Evolutionary conservation across 176 grass and related monocot genomes (phyloP).

Genomic region (Oryza meridionalis): DNA sequence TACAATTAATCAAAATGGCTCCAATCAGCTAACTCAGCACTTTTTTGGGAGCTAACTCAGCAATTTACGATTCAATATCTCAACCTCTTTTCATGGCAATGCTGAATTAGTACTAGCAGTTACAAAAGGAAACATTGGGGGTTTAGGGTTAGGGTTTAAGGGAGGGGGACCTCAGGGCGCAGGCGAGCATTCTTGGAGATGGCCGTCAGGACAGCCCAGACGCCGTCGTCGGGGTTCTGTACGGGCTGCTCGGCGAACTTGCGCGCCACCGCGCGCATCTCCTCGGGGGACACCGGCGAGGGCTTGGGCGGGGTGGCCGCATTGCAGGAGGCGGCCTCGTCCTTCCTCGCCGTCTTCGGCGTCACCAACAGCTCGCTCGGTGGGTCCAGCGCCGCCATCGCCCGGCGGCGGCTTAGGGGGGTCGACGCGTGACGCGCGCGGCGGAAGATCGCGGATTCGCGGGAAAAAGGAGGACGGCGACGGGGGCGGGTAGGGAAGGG

Average conservation of each 20-base stretch:
- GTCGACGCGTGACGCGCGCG: neutral
- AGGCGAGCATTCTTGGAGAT: conserved; percentile 84
- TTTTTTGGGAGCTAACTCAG: no score
- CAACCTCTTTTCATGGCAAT: conserved; percentile 2
- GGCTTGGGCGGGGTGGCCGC: conserved; percentile 35
- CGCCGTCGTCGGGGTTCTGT: conserved; percentile 63
- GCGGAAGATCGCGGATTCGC: neutral
- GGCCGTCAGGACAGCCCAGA: conserved; percentile 87
- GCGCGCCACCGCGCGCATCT: conserved; percentile 69
- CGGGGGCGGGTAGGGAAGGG: neutral
- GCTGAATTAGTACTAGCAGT: neutral
- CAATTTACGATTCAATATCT: conserved; percentile 5
- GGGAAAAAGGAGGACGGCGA: neutral
- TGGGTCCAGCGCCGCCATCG: conserved; percentile 43
- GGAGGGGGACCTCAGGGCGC: conserved; percentile 58
- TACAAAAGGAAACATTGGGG: neutral
- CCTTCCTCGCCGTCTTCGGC: conserved; percentile 42
- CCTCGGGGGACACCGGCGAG: conserved; percentile 38
- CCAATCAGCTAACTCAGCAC: conserved; percentile 25
- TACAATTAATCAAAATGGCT: conserved; percentile 32
- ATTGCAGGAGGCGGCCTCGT: conserved; percentile 36
- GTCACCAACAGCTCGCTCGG: conserved; percentile 27
- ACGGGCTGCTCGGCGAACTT: conserved; percentile 78
- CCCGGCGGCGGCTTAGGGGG: neutral
- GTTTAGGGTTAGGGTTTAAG: conserved; percentile 53